Conservation (phyloP, 2,329 filamentous ascomycete genomes). For the Colletotrichum costaricense region DNA sequence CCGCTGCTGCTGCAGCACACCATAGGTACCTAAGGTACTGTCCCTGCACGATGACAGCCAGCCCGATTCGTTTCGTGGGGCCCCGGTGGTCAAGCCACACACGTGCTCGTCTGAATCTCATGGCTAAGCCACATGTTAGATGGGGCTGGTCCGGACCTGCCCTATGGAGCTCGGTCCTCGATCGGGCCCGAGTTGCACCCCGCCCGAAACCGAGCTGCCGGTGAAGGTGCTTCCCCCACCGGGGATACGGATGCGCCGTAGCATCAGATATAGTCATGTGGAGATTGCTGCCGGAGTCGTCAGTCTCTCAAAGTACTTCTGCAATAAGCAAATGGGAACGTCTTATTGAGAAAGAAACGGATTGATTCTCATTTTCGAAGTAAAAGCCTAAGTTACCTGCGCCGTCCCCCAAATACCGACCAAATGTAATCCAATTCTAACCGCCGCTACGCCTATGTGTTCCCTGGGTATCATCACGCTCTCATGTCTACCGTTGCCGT, state of each 20-base stretch:
- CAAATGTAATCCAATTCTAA: neutral
- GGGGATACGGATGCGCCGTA: neutral
- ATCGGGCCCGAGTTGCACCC: slow-evolving; percentile 12
- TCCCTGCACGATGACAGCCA: neutral
- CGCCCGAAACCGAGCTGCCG: slow-evolving; percentile 11
- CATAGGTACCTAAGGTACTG: too few relatives aligned
- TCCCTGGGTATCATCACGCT: slow-evolving; percentile 11
- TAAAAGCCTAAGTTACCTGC: neutral
- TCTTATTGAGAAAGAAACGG: neutral
- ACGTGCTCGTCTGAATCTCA: neutral
- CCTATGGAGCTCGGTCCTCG: neutral
- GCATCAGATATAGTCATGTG: neutral
- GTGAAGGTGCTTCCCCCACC: neutral
- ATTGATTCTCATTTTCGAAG: neutral
- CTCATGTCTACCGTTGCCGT: neutral
- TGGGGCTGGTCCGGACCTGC: neutral
- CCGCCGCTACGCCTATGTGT: neutral
- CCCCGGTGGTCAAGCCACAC: neutral
- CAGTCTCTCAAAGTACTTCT: too few relatives aligned
- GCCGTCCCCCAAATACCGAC: neutral
- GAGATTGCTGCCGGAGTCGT: neutral
- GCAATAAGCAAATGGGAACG: neutral
- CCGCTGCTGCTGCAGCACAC: neutral
- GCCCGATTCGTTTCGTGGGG: neutral
- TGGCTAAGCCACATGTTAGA: neutral